Evolutionary conservation across 116 monocot genomes (phyloP).

Genomic region (Phalaenopsis hybrid): DNA sequence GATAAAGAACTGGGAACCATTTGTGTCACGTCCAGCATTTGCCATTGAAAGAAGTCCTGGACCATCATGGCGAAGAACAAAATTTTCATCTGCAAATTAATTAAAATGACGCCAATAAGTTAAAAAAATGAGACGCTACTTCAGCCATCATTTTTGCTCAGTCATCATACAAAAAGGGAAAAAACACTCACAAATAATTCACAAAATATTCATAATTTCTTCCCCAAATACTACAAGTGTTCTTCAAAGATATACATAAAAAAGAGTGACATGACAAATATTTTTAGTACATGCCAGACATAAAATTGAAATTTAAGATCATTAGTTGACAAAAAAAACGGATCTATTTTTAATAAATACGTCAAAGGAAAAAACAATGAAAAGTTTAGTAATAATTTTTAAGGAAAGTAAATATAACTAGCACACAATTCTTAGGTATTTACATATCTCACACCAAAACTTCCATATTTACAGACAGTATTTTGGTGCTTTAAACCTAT

Average conservation of each 20-base stretch:
- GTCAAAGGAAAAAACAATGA: no score
- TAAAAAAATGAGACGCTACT: not conserved
- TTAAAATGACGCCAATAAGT: not conserved
- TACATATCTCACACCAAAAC: no score
- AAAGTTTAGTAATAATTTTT: no score
- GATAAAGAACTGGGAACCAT: conserved; percentile 95
- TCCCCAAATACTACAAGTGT: not conserved
- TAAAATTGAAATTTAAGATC: not conserved
- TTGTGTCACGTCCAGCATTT: conserved; percentile 71
- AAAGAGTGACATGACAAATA: not conserved
- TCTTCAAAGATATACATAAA: not conserved
- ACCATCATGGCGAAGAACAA: conserved; percentile 64
- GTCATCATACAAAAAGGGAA: not conserved
- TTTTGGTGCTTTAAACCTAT: no score
- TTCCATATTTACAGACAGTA: no score
- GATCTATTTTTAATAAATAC: no score
- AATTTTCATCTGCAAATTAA: conserved; percentile 71
- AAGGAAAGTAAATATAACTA: no score
- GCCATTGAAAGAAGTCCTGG: conserved; percentile 91
- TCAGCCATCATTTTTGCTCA: not conserved
- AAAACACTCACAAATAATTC: no score
- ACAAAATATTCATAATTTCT: not conserved
- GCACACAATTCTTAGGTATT: no score
- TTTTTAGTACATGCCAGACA: not conserved
- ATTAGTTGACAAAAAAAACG: not conserved